These are phyloP conservation scores for Neltuma alba DNA, from an alignment of 306 rosid species.

Conservation along the genomic window DNA sequence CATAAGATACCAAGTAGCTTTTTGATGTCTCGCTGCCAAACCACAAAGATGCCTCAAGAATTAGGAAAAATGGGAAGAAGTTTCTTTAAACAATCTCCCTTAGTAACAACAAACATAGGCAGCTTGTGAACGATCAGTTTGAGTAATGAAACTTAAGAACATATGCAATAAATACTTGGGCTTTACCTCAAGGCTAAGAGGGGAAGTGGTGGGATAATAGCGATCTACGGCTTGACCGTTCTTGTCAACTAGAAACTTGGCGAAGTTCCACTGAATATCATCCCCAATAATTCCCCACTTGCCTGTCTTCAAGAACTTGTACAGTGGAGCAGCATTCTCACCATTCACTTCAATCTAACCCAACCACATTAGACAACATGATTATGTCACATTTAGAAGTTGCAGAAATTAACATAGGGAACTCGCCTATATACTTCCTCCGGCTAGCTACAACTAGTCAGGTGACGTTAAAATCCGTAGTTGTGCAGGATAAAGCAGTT, in stretches of 20 bases:
- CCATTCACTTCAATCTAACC: slow-evolving; percentile 89
- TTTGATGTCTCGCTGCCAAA: slow-evolving; percentile 65
- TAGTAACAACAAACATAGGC: not conserved
- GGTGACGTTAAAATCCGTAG: not conserved
- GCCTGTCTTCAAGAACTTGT: slow-evolving; percentile 72
- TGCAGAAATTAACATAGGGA: slow-evolving; percentile 13
- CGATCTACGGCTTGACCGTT: slow-evolving; percentile 75
- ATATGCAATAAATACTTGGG: not conserved
- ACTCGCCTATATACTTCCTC: not conserved
- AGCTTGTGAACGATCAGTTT: slow-evolving; percentile 11
- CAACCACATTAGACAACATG: not conserved
- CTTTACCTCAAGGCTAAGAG: slow-evolving; percentile 84
- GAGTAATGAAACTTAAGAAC: slow-evolving; percentile 16
- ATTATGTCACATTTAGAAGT: slow-evolving; percentile 4
- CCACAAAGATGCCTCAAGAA: slow-evolving; percentile 8
- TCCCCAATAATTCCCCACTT: slow-evolving; percentile 84
- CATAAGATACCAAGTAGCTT: slow-evolving; percentile 54
- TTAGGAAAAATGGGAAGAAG: not conserved
- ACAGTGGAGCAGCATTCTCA: slow-evolving; percentile 62
- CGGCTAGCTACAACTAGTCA: slow-evolving; percentile 20
- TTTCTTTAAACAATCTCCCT: not conserved
- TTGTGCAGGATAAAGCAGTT: not conserved
- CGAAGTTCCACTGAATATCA: slow-evolving; percentile 89
- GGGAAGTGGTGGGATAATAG: slow-evolving; percentile 82
- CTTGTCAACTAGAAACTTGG: slow-evolving; percentile 79